Percentiles rank a stretch among this genome's conserved stretches.
These are phyloP conservation scores for Triticum dicoccoides DNA, from an alignment of 176 grass and related monocot species.

Conservation along the genomic window DNA sequence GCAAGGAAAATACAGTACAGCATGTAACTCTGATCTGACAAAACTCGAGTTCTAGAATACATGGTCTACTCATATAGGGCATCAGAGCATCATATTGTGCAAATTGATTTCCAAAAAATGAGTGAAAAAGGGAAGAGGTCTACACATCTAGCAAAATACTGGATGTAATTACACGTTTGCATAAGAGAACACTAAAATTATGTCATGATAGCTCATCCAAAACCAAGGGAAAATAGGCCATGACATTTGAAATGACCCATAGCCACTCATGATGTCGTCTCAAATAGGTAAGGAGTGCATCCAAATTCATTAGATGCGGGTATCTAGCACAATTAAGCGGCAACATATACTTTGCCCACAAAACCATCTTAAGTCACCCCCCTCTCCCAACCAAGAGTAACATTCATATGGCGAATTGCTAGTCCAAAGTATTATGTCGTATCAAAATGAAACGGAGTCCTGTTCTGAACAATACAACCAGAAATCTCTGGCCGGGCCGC, in stretches of 20 bases:
- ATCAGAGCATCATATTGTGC: not conserved
- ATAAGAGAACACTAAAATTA: slow-evolving; percentile 6
- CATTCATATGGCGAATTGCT: not conserved
- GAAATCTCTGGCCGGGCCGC: not conserved
- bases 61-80: not conserved
- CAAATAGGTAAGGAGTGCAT: not conserved
- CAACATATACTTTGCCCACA: not conserved
- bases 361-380: not conserved
- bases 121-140: not conserved
- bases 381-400: not conserved
- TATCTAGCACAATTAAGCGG: not conserved
- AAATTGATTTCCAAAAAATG: slow-evolving; percentile 3
- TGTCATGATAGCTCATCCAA: not conserved
- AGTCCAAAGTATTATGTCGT: not conserved
- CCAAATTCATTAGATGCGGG: not conserved
- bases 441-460: not conserved
- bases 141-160: not conserved
- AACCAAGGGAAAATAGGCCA: not conserved
- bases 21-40: not conserved
- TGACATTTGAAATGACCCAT: not conserved
- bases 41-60: not conserved
- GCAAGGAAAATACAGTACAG: not conserved
- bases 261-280: not conserved
- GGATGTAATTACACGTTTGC: not conserved
- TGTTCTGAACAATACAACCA: not conserved